phyloP scores from a whole-genome alignment of 2,329 filamentous ascomycete species.

The Fusarium succisae region DNA sequence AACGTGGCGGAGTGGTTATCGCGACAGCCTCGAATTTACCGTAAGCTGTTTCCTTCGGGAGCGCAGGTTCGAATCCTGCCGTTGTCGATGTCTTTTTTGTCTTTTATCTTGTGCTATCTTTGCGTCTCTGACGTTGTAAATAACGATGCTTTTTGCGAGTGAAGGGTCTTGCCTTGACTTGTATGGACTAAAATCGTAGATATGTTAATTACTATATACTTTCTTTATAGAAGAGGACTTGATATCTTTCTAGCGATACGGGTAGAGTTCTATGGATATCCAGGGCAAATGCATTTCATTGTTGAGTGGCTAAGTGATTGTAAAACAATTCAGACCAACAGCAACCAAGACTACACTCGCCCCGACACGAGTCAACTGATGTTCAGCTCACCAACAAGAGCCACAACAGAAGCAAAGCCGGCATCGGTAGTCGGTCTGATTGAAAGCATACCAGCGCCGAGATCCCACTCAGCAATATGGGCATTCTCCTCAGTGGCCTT shows the following conservation, averaged over 20 bases:
- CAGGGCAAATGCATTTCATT: background rate
- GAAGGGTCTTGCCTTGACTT: background rate
- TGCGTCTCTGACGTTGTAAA: background rate
- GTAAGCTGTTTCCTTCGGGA: conserved; percentile 8
- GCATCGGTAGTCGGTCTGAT: conserved; percentile 23
- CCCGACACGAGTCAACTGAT: conserved; percentile 4
- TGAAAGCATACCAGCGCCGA: background rate
- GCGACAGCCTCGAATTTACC: background rate
- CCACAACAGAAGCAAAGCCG: conserved; percentile 31
- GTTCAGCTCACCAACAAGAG: conserved; percentile 30
- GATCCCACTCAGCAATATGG: conserved; percentile 31
- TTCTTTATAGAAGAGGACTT: background rate
- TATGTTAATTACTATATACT: background rate
- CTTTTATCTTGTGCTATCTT: background rate
- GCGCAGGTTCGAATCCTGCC: conserved; percentile 21
- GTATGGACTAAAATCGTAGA: too few species aligned
- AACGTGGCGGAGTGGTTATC: conserved; percentile 22
- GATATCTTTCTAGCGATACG: background rate
- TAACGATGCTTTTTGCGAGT: background rate
- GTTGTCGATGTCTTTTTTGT: conserved; percentile 1
- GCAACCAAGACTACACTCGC: background rate
- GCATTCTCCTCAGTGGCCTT: conserved; percentile 28
- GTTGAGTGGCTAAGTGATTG: background rate
- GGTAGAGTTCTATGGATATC: background rate
- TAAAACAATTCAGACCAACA: background rate